Conservation (phyloP, 2,329 filamentous ascomycete genomes). For the Colletotrichum chrysophilum region DNA sequence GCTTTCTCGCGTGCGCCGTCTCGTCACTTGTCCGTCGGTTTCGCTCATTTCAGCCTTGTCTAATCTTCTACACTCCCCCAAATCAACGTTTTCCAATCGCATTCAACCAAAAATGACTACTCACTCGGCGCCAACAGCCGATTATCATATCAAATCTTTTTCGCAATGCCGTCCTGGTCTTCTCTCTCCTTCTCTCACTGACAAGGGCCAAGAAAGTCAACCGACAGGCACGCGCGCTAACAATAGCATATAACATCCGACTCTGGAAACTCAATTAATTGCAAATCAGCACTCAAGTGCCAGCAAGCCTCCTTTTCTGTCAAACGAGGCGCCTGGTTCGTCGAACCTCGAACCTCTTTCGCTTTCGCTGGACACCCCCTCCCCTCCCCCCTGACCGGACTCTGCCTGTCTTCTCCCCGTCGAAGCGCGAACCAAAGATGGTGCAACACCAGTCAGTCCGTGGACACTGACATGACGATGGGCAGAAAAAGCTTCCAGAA, state of each 20-base stretch:
- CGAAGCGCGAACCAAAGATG: neutral
- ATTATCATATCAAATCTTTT: neutral
- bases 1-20: neutral
- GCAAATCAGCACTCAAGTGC: neutral
- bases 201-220: neutral
- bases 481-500: constrained; percentile 14
- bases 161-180: neutral
- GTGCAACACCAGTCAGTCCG: neutral
- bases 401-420: neutral
- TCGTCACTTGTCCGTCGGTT: neutral
- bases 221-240: neutral
- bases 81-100: neutral
- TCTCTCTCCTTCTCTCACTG: neutral
- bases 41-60: neutral
- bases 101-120: neutral
- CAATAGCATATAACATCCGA: neutral
- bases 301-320: neutral
- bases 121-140: neutral
- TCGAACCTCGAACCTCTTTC: neutral
- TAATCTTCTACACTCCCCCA: neutral
- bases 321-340: neutral
- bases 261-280: neutral
- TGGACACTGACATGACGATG: neutral
- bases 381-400: neutral
- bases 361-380: neutral